Base-by-base conservation (phyloP, 306 rosid genomes). In the Prunus mongolica region DNA sequence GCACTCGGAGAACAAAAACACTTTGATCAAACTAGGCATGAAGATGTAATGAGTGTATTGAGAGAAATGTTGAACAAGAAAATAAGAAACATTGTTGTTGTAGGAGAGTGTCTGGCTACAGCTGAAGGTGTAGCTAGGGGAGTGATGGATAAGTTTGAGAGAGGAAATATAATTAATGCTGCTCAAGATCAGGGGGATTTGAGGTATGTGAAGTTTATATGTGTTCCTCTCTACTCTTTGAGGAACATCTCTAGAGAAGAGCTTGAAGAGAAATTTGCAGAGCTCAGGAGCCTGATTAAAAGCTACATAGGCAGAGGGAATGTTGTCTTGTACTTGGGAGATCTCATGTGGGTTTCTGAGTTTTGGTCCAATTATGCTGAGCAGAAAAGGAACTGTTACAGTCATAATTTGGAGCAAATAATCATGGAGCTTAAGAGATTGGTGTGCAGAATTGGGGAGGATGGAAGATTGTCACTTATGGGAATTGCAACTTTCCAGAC, bases 271-370 rank as follows among this genome's bases (percentile, higher is more conserved):
- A 93, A 85, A 77, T 57, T 93, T 69, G 52, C 74, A 62, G 98
- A 93, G 84, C 81, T 93, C 12, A 87, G 89, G 68, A 86, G 87
- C 72, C 82, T 87, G 11, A 91, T 88, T 58, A 91, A 89, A 54
- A 88, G 89, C 78, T 81, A 87, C 51, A 62, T 83, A 64, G 91
- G 91, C 14, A 89, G 93, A 91, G 96, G 93, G 80, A 52, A 13
- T 52, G 78, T 90, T 51, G 85, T 93, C 68, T 84, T 93, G 73
- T 91, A 89, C 47, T 85, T 93, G 81, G 95, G 98, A 60, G 98
- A 93, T 67, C 84, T 93, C 38, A 81, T 84, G 64, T 93, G 98
- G 95, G 80, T 89, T 65, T 78, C 90, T 54, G 97, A 93, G 75
- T 85, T 89, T 10, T 93, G 97, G 98, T 82, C 93, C 62, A 85